Percentiles rank a stretch among this genome's conserved stretches.
phyloP scores from a whole-genome alignment of 352 stramenopile genomes.

The Bremia lactucae region DNA sequence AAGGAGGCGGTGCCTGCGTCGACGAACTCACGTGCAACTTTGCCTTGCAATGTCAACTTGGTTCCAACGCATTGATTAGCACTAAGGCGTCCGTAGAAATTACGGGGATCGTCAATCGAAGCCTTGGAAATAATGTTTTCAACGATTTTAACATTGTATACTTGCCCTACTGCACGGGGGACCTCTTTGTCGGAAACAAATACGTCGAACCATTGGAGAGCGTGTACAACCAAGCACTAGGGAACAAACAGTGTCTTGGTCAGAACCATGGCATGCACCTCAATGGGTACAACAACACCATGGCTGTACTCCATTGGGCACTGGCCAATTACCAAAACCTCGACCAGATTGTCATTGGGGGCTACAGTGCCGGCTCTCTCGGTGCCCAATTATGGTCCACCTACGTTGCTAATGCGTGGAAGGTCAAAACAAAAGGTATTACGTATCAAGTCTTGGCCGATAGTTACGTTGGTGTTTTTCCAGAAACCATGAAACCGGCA shows the following conservation, averaged over 20 bases:
- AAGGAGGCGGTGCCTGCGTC: slow-evolving; percentile 42
- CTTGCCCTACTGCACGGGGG: slow-evolving; percentile 8
- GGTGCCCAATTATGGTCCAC: slow-evolving; percentile 27
- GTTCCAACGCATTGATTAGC: slow-evolving; percentile 24
- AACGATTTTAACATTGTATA: slow-evolving; percentile 63
- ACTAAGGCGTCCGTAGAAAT: slow-evolving; percentile 24
- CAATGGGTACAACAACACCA: slow-evolving; percentile 50
- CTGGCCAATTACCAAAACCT: slow-evolving; percentile 40
- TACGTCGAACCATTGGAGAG: slow-evolving; percentile 13
- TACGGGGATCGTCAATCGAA: slow-evolving; percentile 37
- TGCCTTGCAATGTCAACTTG: slow-evolving; percentile 30
- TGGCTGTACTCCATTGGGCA: slow-evolving; percentile 44
- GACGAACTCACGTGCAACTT: slow-evolving; percentile 50
- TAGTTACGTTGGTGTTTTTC: slow-evolving; percentile 42
- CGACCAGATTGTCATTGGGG: slow-evolving; percentile 34
- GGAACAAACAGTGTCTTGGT: slow-evolving; percentile 19
- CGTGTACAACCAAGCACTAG: slow-evolving; percentile 21
- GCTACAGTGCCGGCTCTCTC: slow-evolving; percentile 40
- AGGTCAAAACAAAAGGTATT: slow-evolving; percentile 25
- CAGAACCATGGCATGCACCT: slow-evolving; percentile 35
- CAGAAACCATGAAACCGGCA: slow-evolving; percentile 15
- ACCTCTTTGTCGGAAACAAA: not conserved
- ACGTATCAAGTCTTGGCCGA: slow-evolving; percentile 35
- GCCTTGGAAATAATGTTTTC: slow-evolving; percentile 38
- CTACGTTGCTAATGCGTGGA: slow-evolving; percentile 35